Conservation (phyloP, 2,329 filamentous ascomycete genomes). For the Hymenoscyphus fructigenus region DNA sequence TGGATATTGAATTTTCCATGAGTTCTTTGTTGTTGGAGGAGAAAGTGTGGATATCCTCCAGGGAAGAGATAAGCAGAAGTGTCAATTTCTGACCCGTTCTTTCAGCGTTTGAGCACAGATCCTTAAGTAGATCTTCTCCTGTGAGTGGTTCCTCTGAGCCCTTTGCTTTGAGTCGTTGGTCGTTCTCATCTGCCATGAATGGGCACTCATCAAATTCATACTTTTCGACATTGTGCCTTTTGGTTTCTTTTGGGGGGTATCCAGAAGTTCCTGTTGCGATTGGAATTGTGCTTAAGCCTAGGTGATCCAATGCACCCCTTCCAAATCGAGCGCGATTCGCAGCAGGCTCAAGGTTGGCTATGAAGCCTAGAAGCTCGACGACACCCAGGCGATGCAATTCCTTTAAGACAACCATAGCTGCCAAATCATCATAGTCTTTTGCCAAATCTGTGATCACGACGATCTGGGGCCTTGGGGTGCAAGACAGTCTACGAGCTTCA, state of each 20-base stretch:
- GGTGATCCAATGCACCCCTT: constrained; percentile 27
- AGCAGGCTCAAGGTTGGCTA: constrained; percentile 31
- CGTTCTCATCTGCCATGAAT: constrained; percentile 24
- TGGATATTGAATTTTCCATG: constrained; percentile 9
- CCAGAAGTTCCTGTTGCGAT: constrained; percentile 25
- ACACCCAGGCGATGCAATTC: constrained; percentile 32
- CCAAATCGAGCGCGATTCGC: constrained; percentile 26
- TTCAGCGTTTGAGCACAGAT: constrained; percentile 20
- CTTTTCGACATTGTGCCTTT: constrained; percentile 7
- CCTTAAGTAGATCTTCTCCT: constrained; percentile 21
- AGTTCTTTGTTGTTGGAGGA: background rate
- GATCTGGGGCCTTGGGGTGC: constrained; percentile 21
- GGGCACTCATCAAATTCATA: constrained; percentile 27
- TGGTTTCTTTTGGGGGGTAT: constrained; percentile 3
- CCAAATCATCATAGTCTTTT: constrained; percentile 35
- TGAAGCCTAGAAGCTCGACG: constrained; percentile 29
- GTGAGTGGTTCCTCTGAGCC: background rate
- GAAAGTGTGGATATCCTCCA: constrained; percentile 30
- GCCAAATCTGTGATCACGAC: constrained; percentile 33
- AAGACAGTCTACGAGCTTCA: constrained; percentile 3
- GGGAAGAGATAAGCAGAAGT: constrained; percentile 30
- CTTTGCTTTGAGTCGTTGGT: constrained; percentile 3
- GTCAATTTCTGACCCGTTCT: constrained; percentile 25
- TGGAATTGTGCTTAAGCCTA: constrained; percentile 24
- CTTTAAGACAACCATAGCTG: constrained; percentile 31